Base-by-base conservation (phyloP, 371 early-diverging fungal genomes). In the Mucor racemosus region DNA sequence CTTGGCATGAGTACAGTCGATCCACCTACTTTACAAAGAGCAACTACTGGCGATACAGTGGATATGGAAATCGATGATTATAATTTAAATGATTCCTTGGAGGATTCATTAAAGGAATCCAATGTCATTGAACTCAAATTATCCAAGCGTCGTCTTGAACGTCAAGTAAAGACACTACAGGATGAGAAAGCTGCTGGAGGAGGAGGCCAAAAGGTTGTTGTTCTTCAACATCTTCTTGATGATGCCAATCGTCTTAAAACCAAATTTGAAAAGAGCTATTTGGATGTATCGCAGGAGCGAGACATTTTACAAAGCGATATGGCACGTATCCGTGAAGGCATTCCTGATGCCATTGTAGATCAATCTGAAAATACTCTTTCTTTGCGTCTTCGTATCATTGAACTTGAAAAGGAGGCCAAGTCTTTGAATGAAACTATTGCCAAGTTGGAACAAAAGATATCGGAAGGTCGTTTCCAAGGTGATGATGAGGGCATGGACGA, bases 131-230 rank as follows among this genome's bases (percentile, higher is more conserved):
- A 85, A 59, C 66, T 85, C n/a, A 79, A 89, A 68, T 66, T 86
- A 44, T 89, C 90, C 67, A 84, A 92, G 35, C 85, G 90, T 21
- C 88, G 88, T 42, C 84, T 95, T 41, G 93, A 95, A 73, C 89
- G 90, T 31, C 90, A 95, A 75, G 74, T 95, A 40, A 80, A 81
- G 60, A 77, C 82, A 3, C 57, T 87, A 41, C 84, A 85, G 61
- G 84, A 90, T 58, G 86, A 87, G 68, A 84, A 77, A 62, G 76
- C 79, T 19, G 76, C 82, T 4, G 86, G 84, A 4, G 85, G 84
- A 19, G 69, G 73, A 39, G 21, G 21, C 13, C 83, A 84, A 50
- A 81, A 84, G 57, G 84, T 85, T 1, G 76, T 84, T 39, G 85
- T 87, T 31, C 80, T 95, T 42, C 84, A 94, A 69, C 87, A 85